Conservation (phyloP, 495 filamentous ascomycete species). For the Entonaema liquescens region DNA sequence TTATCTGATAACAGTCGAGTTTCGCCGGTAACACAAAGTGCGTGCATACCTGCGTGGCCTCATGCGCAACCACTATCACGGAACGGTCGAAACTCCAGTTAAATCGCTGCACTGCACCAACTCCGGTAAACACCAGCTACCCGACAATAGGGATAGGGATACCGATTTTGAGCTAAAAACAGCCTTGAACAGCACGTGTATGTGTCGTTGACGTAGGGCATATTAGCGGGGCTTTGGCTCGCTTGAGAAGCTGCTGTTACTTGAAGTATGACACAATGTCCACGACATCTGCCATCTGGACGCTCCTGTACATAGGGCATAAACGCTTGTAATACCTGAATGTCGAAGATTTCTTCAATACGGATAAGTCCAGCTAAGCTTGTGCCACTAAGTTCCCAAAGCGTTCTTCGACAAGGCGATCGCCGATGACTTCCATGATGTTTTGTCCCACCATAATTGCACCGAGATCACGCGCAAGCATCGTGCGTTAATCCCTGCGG, state of each 20-base stretch:
- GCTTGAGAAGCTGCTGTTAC: slow-evolving; percentile 9
- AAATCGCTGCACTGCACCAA: background rate
- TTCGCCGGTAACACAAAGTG: slow-evolving; percentile 29
- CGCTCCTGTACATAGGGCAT: slow-evolving; percentile 27
- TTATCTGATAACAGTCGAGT: slow-evolving; percentile 14
- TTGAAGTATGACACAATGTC: slow-evolving; percentile 14
- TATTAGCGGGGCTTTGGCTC: background rate
- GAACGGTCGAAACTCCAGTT: background rate
- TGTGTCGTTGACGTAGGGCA: slow-evolving; percentile 5
- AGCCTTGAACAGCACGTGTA: slow-evolving; percentile 29
- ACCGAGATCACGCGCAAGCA: slow-evolving; percentile 30
- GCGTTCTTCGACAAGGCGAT: slow-evolving; percentile 2
- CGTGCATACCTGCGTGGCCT: slow-evolving; percentile 24
- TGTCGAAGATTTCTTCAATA: slow-evolving; percentile 5
- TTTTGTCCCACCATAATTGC: slow-evolving; percentile 19
- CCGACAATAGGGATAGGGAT: slow-evolving; percentile 9
- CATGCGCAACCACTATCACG: slow-evolving; percentile 7
- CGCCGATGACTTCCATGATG: slow-evolving; percentile 3
- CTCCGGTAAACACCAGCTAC: slow-evolving; percentile 11
- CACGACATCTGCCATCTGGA: background rate
- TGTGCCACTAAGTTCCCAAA: background rate
- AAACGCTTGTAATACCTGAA: slow-evolving; percentile 24
- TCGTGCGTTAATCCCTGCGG: slow-evolving; percentile 9
- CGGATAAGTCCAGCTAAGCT: slow-evolving; percentile 1
- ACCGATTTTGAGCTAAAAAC: background rate